These are phyloP conservation scores for Pleurotus eryngii DNA, from an alignment of 768 basidiomycete genomes.

Conservation along the genomic window DNA sequence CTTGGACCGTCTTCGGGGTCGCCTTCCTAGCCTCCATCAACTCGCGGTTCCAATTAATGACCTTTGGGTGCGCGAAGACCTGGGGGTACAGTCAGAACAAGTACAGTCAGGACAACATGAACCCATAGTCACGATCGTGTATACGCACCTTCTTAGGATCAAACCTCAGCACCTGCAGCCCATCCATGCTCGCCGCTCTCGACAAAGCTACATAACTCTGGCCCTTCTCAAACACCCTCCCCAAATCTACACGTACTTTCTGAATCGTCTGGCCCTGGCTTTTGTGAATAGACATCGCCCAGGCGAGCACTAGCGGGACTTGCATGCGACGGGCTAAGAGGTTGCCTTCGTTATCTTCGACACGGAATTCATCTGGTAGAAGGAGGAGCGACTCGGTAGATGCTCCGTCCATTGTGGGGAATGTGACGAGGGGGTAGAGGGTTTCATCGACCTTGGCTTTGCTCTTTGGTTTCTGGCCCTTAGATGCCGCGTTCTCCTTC, in stretches of 20 bases:
- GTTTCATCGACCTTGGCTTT: slow-evolving; percentile 28
- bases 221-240: slow-evolving; percentile 73
- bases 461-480: slow-evolving; percentile 23
- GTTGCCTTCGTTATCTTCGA: slow-evolving; percentile 50
- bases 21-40: neutral
- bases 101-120: neutral
- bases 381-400: slow-evolving; percentile 43
- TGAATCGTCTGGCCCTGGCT: slow-evolving; percentile 80
- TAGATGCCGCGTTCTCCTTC: slow-evolving; percentile 45
- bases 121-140: neutral
- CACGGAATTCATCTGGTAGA: slow-evolving; percentile 49
- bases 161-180: slow-evolving; percentile 62
- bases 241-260: slow-evolving; percentile 75
- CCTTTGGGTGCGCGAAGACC: slow-evolving; percentile 53
- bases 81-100: slow-evolving; percentile 15
- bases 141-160: slow-evolving; percentile 48
- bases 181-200: slow-evolving; percentile 59
- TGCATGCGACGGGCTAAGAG: slow-evolving; percentile 42
- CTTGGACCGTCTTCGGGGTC: neutral
- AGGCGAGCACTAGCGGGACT: slow-evolving; percentile 63
- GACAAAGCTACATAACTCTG: slow-evolving; percentile 67
- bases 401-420: slow-evolving; percentile 26
- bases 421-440: slow-evolving; percentile 44
- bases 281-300: slow-evolving; percentile 87
- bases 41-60: slow-evolving; percentile 47